A percentile compares a stretch with the other conserved stretches of the same genome.
Conservation (phyloP, 345 rosid genomes). For the Murraya paniculata region DNA sequence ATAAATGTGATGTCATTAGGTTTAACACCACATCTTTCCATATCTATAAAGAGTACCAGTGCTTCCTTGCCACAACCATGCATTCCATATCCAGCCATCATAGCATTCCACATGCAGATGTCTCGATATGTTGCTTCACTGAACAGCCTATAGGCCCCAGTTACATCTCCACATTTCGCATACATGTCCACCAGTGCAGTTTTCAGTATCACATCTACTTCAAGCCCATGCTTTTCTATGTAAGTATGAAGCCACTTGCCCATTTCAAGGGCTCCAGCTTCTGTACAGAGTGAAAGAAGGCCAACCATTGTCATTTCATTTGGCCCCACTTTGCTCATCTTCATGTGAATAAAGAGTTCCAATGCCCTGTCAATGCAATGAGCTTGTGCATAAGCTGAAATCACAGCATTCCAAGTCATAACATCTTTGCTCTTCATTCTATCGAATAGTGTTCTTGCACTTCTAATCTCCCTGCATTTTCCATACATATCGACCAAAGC, state of each 20-base stretch:
- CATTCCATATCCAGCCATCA: slow-evolving; percentile 45
- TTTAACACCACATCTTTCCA: slow-evolving; percentile 32
- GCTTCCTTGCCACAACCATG: slow-evolving; percentile 46
- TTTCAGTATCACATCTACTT: slow-evolving; percentile 29
- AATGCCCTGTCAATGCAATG: slow-evolving; percentile 28
- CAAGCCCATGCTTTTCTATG: slow-evolving; percentile 28
- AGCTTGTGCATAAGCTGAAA: slow-evolving; percentile 39
- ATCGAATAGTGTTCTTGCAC: slow-evolving; percentile 39
- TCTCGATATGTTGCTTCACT: slow-evolving; percentile 25
- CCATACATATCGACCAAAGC: slow-evolving; percentile 55
- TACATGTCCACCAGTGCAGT: slow-evolving; percentile 52
- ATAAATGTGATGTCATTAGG: slow-evolving; percentile 46
- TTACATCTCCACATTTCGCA: slow-evolving; percentile 44
- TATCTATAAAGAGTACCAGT: slow-evolving; percentile 34
- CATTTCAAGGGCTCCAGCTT: slow-evolving; percentile 33
- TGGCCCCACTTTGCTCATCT: slow-evolving; percentile 23
- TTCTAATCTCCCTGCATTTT: slow-evolving; percentile 33
- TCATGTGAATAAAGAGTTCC: slow-evolving; percentile 34
- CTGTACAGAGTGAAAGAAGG: slow-evolving; percentile 36
- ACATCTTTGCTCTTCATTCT: slow-evolving; percentile 31
- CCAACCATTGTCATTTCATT: slow-evolving; percentile 30
- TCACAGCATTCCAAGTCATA: slow-evolving; percentile 33
- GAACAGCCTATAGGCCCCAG: slow-evolving; percentile 34
- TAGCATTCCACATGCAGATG: slow-evolving; percentile 45
- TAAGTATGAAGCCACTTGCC: slow-evolving; percentile 45